A percentile compares a stretch with the other conserved stretches of the same genome.
phyloP scores from a whole-genome alignment of 768 basidiomycete species.

The Termitomyces sp. region DNA sequence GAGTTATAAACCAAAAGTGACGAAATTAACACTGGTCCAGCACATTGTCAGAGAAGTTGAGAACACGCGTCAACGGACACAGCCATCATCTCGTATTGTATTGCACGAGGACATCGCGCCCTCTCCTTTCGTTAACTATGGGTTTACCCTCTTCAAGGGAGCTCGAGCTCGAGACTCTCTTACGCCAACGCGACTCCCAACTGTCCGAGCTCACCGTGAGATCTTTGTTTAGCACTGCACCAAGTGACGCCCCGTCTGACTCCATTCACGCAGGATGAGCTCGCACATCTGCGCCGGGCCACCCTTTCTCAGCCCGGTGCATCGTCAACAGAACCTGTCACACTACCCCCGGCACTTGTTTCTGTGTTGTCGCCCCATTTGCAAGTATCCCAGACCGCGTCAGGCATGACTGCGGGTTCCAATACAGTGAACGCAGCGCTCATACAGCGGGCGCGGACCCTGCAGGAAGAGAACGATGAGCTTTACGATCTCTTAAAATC shows the following conservation, averaged over 20 bases:
- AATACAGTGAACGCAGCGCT: slow-evolving; percentile 69
- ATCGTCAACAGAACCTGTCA: slow-evolving; percentile 55
- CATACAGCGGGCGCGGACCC: slow-evolving; percentile 61
- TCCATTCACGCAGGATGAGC: slow-evolving; percentile 56
- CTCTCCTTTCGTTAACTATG: slow-evolving; percentile 34
- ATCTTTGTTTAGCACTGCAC: slow-evolving; percentile 12
- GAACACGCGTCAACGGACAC: slow-evolving; percentile 5
- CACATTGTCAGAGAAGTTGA: not conserved
- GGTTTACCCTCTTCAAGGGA: slow-evolving; percentile 71
- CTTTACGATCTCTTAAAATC: slow-evolving; percentile 69
- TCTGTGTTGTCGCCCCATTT: slow-evolving; percentile 69
- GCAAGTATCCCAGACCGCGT: slow-evolving; percentile 31
- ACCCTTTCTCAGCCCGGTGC: slow-evolving; percentile 56
- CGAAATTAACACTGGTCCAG: not conserved
- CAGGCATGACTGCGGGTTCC: slow-evolving; percentile 27
- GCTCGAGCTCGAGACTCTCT: slow-evolving; percentile 72
- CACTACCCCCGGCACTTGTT: slow-evolving; percentile 66
- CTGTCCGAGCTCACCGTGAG: slow-evolving; percentile 69
- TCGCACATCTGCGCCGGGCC: slow-evolving; percentile 62
- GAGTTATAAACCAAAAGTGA: not conserved
- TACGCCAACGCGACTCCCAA: slow-evolving; percentile 73
- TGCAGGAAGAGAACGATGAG: slow-evolving; percentile 89
- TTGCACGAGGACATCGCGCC: slow-evolving; percentile 5
- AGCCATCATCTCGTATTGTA: slow-evolving; percentile 5
- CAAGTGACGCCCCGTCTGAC: slow-evolving; percentile 9